Base-by-base conservation (phyloP, 495 filamentous ascomycete species). In the Hypoxylon rickii region DNA sequence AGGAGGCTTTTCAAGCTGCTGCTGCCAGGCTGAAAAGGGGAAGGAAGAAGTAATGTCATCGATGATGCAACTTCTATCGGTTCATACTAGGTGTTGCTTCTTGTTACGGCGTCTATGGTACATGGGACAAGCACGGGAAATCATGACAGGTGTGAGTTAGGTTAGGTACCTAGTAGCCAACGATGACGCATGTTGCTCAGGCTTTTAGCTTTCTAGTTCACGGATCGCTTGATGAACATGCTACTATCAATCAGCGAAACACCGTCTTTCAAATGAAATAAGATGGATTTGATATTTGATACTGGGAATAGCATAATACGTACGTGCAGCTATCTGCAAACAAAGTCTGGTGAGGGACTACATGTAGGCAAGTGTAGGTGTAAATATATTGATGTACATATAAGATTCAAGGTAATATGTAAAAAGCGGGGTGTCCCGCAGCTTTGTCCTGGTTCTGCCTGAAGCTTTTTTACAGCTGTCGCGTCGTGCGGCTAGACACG, bases 1-100 rank as follows among this genome's bases (percentile, higher is more conserved):
- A 90, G 64, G 86, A 88, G 70, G 78, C 81, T 7, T 91, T 90
- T 61, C 78, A 83, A 59, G 77, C 73, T 17, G 76, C 73, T 15
- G 71, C 68, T 1, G 71, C 72, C 7, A 73, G 61, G 44, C 51
- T 71, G 40, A 80, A 78, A 65, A 79, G 76, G 55, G 66, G 51
- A 11, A 79, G 75, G 49, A 67, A 60, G 42, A 64, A 57, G 18
- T 64, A 55, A 46, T 63, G 16, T 17, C 46, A 34, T 10, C 18
- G 44, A n/a, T 6, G 4, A 11, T 8, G 18, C n/a, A 3, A 3
- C 26, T 5, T 21, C 10, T 38, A 7, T 39, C 20, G 3, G 16
- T 37, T 29, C 4, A 17, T 37, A 13, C 3, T 16, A 26, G 4
- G 10, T 44, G n/a, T n/a, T n/a, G n/a, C n/a, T n/a, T n/a, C n/a